These are phyloP conservation scores for Turritis glabra DNA, from an alignment of 345 rosid species.

Conservation along the genomic window DNA sequence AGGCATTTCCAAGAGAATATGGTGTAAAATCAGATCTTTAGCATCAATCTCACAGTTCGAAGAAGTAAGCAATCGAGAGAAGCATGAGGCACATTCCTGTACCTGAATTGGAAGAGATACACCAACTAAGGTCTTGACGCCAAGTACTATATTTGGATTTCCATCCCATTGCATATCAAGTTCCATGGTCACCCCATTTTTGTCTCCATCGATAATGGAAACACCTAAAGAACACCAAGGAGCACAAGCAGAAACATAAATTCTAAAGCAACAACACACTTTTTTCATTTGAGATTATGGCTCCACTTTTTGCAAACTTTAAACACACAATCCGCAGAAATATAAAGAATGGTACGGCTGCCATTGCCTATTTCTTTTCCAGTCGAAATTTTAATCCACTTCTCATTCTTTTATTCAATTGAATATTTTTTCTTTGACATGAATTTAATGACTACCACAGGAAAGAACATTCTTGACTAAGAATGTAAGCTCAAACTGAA, in stretches of 20 bases:
- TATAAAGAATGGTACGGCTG: neutral
- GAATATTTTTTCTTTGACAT: neutral
- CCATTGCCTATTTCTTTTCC: neutral
- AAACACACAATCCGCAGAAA: neutral
- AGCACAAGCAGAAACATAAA: conserved; percentile 26
- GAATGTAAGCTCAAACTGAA: conserved; percentile 6
- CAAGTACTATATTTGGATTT: conserved; percentile 82
- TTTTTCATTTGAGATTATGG: neutral
- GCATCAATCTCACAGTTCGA: neutral
- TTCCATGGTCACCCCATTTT: conserved; percentile 73
- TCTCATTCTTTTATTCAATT: neutral
- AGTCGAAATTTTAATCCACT: neutral
- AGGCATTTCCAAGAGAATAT: neutral
- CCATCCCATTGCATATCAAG: conserved; percentile 99
- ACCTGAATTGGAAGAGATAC: conserved; percentile 91
- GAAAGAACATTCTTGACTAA: neutral
- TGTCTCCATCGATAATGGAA: conserved; percentile 65
- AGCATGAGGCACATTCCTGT: conserved; percentile 11
- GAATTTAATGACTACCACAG: neutral
- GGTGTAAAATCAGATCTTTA: neutral
- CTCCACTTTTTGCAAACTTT: neutral
- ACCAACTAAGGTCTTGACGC: conserved; percentile 82
- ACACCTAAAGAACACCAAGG: conserved; percentile 55
- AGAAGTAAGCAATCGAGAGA: conserved; percentile 6
- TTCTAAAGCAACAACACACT: neutral